Evolutionary conservation across 495 filamentous ascomycete genomes (phyloP), one percentile per base, ranked within the genome.

Genomic region (Parachaetomium inaequale): DNA sequence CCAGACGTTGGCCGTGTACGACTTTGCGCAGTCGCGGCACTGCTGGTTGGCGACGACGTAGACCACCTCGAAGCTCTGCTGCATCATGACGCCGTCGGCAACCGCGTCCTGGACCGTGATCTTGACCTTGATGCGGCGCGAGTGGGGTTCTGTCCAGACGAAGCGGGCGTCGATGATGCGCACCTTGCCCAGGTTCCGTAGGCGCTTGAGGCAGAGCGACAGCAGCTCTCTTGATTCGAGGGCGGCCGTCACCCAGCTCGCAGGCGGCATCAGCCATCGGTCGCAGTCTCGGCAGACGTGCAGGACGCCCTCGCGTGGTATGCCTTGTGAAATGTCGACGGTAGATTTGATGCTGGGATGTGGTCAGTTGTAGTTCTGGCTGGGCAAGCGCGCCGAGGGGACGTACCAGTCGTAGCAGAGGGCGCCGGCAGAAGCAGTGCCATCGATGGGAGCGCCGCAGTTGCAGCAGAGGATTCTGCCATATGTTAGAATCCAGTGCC

Each of bases 61-160:
- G 74, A 91, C 87, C 10, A 98, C 93, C 74, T 96, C 92, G 67
- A 98, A 96, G 42, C 86, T 88, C 70, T 98, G 94, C 73, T 98
- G 93, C 67, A 98, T 79, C 60, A 97, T 88, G 79, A 91, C 70
- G 76, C 92, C 82, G 82, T 89, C 76, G 77, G 85, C 75, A 3
- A 84, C 82, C 15, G 77, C 72, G 42, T 85, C 84, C 70, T 98
- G 93, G 19, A 98, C 84, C 0, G 92, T 96, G 68, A 98, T 89
- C 76, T 96, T 95, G 64, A 98, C 86, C 71, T 89, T 92, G 55
- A 98, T 81, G 68, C 94, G 80, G 68, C 90, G 81, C 53, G 90
- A 95, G 79, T 98, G 94, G 7, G 94, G 94, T 76, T 98, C 94
- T 3, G 94, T 98, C 94, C 94, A 98, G 65, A 96, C 91, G 72